These are phyloP conservation scores for Daldinia decipiens DNA, from an alignment of 495 filamentous ascomycete genomes.

Conservation along the genomic window DNA sequence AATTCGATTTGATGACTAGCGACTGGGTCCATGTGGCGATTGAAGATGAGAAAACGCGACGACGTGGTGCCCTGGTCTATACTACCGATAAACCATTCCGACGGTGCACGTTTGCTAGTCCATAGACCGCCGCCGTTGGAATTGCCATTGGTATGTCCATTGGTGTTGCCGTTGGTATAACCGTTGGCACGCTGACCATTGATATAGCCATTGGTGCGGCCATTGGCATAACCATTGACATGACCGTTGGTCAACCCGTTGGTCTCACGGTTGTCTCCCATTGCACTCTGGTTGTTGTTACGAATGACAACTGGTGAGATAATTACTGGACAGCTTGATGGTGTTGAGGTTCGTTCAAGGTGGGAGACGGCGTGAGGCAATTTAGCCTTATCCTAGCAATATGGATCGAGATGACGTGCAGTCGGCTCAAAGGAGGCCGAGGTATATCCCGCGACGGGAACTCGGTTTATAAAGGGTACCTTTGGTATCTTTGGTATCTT, in stretches of 20 bases:
- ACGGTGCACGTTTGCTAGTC: slow-evolving; percentile 1
- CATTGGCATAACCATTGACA: neutral
- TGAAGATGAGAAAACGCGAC: slow-evolving; percentile 92
- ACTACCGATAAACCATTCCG: slow-evolving; percentile 61
- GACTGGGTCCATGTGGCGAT: slow-evolving; percentile 79
- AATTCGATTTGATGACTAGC: slow-evolving; percentile 94
- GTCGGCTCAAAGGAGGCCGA: slow-evolving; percentile 40
- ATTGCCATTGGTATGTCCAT: slow-evolving; percentile 18
- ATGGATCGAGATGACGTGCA: slow-evolving; percentile 27
- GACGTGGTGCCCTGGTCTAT: slow-evolving; percentile 96
- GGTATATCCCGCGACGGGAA: slow-evolving; percentile 7
- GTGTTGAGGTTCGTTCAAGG: slow-evolving; percentile 16
- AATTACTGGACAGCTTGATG: neutral
- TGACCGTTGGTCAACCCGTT: slow-evolving; percentile 23
- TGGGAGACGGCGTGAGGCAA: slow-evolving; percentile 37
- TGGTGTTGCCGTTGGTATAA: slow-evolving; percentile 23
- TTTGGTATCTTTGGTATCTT: slow-evolving; percentile 29
- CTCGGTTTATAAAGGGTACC: slow-evolving; percentile 26
- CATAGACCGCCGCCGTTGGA: slow-evolving; percentile 15
- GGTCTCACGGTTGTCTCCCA: slow-evolving; percentile 35
- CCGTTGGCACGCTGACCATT: slow-evolving; percentile 23
- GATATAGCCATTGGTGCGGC: slow-evolving; percentile 23
- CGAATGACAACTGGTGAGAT: slow-evolving; percentile 19
- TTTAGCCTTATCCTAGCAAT: slow-evolving; percentile 46
- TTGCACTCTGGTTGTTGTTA: slow-evolving; percentile 17